These are phyloP conservation scores for Camelina laxa DNA, from an alignment of 345 rosid species.

Conservation along the genomic window DNA sequence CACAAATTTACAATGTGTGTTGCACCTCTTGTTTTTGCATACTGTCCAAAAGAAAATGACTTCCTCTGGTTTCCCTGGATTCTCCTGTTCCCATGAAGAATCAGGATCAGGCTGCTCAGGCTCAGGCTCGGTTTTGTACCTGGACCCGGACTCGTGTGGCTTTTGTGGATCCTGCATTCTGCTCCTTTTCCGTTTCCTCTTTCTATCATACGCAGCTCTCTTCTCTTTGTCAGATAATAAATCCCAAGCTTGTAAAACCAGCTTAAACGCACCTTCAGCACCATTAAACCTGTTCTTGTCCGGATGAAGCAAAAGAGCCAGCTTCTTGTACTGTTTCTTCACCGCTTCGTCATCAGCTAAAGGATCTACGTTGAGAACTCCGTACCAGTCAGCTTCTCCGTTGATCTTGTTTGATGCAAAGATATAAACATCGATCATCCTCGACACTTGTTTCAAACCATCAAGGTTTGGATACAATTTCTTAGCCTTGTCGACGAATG, in stretches of 20 bases:
- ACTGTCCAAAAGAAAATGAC: conserved; percentile 65
- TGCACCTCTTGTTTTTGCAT: conserved; percentile 59
- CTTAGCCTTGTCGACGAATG: neutral
- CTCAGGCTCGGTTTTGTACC: neutral
- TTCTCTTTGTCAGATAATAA: conserved; percentile 60
- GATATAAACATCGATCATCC: conserved; percentile 17
- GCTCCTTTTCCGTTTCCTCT: conserved; percentile 49
- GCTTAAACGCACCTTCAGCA: conserved; percentile 80
- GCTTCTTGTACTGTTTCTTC: conserved; percentile 65
- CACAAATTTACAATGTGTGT: conserved; percentile 64
- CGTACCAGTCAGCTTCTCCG: conserved; percentile 67
- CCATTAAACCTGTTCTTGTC: conserved; percentile 82
- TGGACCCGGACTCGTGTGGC: neutral
- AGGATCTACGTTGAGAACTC: conserved; percentile 64
- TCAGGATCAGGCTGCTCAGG: neutral
- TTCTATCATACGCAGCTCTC: conserved; percentile 65
- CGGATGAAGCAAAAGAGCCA: conserved; percentile 75
- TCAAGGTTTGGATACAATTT: conserved; percentile 38
- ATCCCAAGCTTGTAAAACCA: conserved; percentile 70
- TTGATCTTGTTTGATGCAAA: conserved; percentile 30
- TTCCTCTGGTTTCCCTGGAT: neutral
- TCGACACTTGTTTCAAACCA: conserved; percentile 8
- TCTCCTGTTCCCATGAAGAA: neutral
- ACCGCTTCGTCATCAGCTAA: conserved; percentile 65
- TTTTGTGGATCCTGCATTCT: neutral